phyloP scores from a whole-genome alignment of 2,329 filamentous ascomycete genomes.

The Exophiala spinifera region DNA sequence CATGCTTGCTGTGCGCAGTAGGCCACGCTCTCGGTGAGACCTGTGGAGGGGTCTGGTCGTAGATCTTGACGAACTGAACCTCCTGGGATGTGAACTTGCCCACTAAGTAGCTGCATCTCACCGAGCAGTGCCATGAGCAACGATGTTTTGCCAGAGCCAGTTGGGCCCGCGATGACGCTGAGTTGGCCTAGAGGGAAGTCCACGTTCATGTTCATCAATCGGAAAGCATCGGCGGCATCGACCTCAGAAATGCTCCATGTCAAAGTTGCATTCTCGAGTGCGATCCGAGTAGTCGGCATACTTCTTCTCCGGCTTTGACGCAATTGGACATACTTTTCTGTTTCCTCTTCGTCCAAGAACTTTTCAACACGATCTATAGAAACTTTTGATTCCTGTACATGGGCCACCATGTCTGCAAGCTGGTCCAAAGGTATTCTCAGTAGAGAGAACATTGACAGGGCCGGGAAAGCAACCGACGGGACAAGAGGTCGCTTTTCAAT shows the following conservation, averaged over 20 bases:
- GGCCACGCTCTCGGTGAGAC: slow-evolving; percentile 84
- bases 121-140: slow-evolving; percentile 92
- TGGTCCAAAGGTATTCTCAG: slow-evolving; percentile 91
- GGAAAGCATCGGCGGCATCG: slow-evolving; percentile 69
- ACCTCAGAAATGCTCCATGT: slow-evolving; percentile 71
- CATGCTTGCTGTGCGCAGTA: slow-evolving; percentile 97
- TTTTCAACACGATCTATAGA: slow-evolving; percentile 95
- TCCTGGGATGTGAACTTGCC: slow-evolving; percentile 79
- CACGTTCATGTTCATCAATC: slow-evolving; percentile 77
- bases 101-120: slow-evolving; percentile 86
- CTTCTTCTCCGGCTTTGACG: slow-evolving; percentile 66
- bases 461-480: slow-evolving; percentile 91
- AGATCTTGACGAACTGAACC: slow-evolving; percentile 83
- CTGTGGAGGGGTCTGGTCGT: slow-evolving; percentile 74
- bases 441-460: slow-evolving; percentile 91
- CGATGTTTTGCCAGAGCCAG: slow-evolving; percentile 92
- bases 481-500: slow-evolving; percentile 85
- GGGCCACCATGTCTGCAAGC: slow-evolving; percentile 96
- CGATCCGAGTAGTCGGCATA: slow-evolving; percentile 70
- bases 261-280: slow-evolving; percentile 79
- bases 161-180: slow-evolving; percentile 89
- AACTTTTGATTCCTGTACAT: slow-evolving; percentile 95
- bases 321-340: slow-evolving; percentile 88
- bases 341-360: slow-evolving; percentile 89
- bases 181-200: slow-evolving; percentile 81